Evolutionary conservation across 257 asterid species (phyloP), one percentile per base, ranked within the genome.

Genomic region (Handroanthus guayacan): DNA sequence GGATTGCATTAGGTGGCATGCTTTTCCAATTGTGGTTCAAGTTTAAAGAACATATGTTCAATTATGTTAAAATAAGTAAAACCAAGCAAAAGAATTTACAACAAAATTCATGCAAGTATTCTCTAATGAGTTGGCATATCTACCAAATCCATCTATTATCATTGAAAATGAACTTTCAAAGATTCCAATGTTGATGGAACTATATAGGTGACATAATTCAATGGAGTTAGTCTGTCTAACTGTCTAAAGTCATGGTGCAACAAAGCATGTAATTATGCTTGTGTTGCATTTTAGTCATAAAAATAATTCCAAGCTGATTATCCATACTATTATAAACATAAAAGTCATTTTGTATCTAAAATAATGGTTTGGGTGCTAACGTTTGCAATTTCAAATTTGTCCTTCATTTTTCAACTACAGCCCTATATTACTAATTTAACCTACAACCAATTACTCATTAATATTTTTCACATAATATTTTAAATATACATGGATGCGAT

Each of bases 1-100:
- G 80, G 85, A 68, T 11, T 71, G 78, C 43, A 74, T 84, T 90
- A 82, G 94, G 83, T 84, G 94, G 86, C 89, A 71, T 81, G 81
- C 84, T 71, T 81, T 87, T 79, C 56, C n/a, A 72, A 65, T 61
- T 52, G 82, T 79, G 89, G 91, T 78, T 67, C 72, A 76, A 75
- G 81, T 75, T 81, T 82, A 86, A 85, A 82, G 84, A 76, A 63
- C 57, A 45, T 67, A 51, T 55, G 75, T 43, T 69, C 41, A 5
- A 54, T 62, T 78, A 17, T 51, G 9, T 37, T 74, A 55, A 75
- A 68, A 47, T 60, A 41, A 13, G 71, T 34, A 72, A 58, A 67
- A 62, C 25, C 37, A 20, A 44, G 12, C 12, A 25, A 41, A 63
- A 1, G 44, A 25, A 38, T 58, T 52, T 67, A 16, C 37, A 34